These are phyloP conservation scores for Diaporthe citrichinensis DNA, from an alignment of 2,329 filamentous ascomycete species.

Conservation along the genomic window DNA sequence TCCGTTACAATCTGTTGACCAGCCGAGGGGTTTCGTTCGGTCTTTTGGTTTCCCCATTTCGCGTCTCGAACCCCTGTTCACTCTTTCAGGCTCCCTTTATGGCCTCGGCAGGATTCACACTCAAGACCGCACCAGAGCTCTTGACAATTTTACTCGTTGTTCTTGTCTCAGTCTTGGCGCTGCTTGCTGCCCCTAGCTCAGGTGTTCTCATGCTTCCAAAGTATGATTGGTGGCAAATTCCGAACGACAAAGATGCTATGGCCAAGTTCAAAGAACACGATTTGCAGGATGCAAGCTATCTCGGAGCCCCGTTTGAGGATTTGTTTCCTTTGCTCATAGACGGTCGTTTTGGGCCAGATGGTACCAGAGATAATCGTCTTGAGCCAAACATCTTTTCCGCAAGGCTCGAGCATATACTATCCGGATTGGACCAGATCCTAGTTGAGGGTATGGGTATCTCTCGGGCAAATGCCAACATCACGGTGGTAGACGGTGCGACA, in stretches of 20 bases:
- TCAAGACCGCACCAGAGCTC: neutral
- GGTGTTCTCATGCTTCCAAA: neutral
- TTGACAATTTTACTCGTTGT: neutral
- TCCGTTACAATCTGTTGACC: neutral
- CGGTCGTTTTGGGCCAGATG: neutral
- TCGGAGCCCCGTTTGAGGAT: neutral
- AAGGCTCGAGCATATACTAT: neutral
- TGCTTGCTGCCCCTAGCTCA: neutral
- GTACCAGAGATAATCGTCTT: neutral
- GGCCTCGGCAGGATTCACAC: neutral
- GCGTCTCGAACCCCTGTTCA: neutral
- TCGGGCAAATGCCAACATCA: neutral
- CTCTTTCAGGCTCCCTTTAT: neutral
- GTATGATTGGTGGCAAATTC: slow-evolving; percentile 8
- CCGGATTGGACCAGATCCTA: neutral
- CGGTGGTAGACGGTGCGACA: neutral
- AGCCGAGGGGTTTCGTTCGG: neutral
- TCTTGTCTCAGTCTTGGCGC: neutral
- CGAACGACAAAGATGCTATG: accelerated
- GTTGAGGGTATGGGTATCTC: neutral
- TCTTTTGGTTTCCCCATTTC: neutral
- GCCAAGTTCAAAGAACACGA: neutral
- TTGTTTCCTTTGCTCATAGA: neutral
- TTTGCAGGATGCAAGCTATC: neutral
- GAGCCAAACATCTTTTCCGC: neutral